A percentile compares a stretch with the other conserved stretches of the same genome.
These are phyloP conservation scores for Apiospora hydei DNA, from an alignment of 2,329 filamentous ascomycete species.

Conservation along the genomic window DNA sequence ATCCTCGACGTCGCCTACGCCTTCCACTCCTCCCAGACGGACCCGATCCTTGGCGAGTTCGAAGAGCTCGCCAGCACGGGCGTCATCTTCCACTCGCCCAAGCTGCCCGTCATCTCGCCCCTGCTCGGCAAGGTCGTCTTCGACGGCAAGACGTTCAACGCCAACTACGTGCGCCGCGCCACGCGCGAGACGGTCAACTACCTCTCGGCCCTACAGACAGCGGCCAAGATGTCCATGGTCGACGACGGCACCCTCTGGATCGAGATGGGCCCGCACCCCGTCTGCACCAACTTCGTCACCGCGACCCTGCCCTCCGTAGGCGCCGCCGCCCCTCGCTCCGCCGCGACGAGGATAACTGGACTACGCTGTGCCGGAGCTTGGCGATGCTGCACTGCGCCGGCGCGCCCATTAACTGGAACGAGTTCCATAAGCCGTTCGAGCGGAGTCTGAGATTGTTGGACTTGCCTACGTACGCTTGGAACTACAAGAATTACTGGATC, in stretches of 20 bases:
- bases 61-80: conserved; percentile 49
- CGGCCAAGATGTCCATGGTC: conserved; percentile 55
- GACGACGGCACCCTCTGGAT: conserved; percentile 67
- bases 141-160: conserved; percentile 53
- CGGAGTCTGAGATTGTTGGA: conserved; percentile 56
- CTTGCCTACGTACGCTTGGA: conserved; percentile 74
- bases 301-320: conserved; percentile 51
- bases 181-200: conserved; percentile 73
- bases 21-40: conserved; percentile 62
- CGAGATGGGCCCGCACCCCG: conserved; percentile 73
- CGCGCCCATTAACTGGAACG: conserved; percentile 72
- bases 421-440: conserved; percentile 65
- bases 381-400: conserved; percentile 64
- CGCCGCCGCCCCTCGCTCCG: conserved; percentile 59
- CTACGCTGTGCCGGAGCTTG: conserved; percentile 59
- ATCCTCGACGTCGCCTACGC: conserved; percentile 59
- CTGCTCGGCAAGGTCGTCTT: conserved; percentile 35
- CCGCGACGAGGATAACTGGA: conserved; percentile 63
- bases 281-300: conserved; percentile 68
- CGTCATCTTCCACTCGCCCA: conserved; percentile 53
- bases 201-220: conserved; percentile 59
- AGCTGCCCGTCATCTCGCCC: conserved; percentile 51
- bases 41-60: conserved; percentile 65
- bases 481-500: conserved; percentile 75
- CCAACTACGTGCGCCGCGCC: conserved; percentile 66